Evolutionary conservation across 2,329 filamentous ascomycete species (phyloP).

Genomic region (Xylariaceae sp.): DNA sequence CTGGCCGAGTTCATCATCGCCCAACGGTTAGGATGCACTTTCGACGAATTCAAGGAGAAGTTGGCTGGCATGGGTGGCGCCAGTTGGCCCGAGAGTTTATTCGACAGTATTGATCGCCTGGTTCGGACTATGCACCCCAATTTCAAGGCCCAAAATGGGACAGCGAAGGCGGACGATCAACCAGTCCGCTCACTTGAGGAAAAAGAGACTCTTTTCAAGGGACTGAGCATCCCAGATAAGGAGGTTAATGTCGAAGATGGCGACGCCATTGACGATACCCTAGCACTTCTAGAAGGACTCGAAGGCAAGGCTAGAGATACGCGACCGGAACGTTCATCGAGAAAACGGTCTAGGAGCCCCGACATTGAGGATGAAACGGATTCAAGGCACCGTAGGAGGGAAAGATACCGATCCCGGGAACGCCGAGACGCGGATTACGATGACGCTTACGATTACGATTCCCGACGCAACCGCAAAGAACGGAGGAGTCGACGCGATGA

Average conservation of each 20-base stretch:
- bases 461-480: conserved; percentile 44
- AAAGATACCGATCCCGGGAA: conserved; percentile 34
- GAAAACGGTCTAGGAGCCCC: conserved; percentile 64
- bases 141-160: conserved; percentile 64
- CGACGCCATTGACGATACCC: conserved; percentile 86
- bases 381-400: conserved; percentile 41
- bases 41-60: conserved; percentile 74
- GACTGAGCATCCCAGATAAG: conserved; percentile 83
- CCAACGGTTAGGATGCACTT: conserved; percentile 75
- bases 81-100: conserved; percentile 79
- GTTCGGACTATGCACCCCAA: conserved; percentile 90
- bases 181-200: conserved; percentile 58
- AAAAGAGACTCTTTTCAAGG: conserved; percentile 88
- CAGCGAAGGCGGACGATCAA: conserved; percentile 42
- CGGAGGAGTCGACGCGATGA: conserved; percentile 53
- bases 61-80: conserved; percentile 77
- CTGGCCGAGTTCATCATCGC: conserved; percentile 96
- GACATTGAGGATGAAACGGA: conserved; percentile 46
- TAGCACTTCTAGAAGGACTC: conserved; percentile 86
- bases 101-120: conserved; percentile 89
- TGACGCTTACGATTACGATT: conserved; percentile 39
- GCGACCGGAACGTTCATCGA: conserved; percentile 45
- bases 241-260: conserved; percentile 48
- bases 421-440: conserved; percentile 40
- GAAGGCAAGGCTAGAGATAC: conserved; percentile 63